Conservation (phyloP, 1,284 basidiomycete genomes). For the Fomitopsis palustris region DNA sequence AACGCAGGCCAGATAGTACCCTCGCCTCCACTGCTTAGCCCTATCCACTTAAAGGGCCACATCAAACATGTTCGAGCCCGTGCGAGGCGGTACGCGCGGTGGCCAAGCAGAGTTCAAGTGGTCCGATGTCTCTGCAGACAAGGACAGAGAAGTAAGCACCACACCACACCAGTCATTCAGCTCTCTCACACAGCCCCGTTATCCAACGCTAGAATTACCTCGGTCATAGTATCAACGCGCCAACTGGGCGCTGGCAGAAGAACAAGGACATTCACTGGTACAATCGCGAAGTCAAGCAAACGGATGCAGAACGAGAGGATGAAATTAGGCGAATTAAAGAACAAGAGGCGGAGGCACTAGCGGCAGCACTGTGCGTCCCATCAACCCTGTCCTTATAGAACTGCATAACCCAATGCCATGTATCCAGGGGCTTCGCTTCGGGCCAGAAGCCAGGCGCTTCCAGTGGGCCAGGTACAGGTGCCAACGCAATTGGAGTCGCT, state of each 20-base stretch:
- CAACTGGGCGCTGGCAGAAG: constrained; percentile 92
- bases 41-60: too few relatives aligned
- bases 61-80: constrained; percentile 68
- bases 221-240: constrained; percentile 89
- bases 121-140: constrained; percentile 86
- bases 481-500: constrained; percentile 28
- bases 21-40: too few relatives aligned
- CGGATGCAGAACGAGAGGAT: constrained; percentile 49
- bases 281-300: constrained; percentile 51
- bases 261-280: constrained; percentile 96
- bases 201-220: constrained; percentile 74
- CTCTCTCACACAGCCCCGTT: background rate
- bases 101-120: constrained; percentile 92
- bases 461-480: constrained; percentile 32
- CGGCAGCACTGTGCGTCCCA: constrained; percentile 66
- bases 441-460: constrained; percentile 36
- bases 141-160: constrained; percentile 76
- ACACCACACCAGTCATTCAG: background rate
- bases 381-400: background rate
- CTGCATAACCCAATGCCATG: background rate
- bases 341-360: constrained; percentile 82
- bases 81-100: constrained; percentile 82
- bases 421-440: constrained; percentile 59
- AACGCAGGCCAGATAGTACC: background rate
- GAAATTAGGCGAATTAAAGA: constrained; percentile 83